These are phyloP conservation scores for Tetragonia tetragonoides DNA, from an alignment of 148 eudicot genomes.

Conservation along the genomic window DNA sequence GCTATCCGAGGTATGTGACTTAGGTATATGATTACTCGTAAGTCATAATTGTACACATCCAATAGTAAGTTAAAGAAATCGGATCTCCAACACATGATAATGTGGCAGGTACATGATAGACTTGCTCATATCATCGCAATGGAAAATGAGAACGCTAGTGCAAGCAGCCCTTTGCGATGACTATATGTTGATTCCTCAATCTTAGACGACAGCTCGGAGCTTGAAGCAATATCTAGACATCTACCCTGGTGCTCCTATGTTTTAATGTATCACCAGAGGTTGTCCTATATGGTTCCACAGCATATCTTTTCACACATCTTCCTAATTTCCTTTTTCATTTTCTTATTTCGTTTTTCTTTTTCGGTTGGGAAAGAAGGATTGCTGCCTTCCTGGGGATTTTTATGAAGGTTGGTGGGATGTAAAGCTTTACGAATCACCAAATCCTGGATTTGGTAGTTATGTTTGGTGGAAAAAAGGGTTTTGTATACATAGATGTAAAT, in stretches of 20 bases:
- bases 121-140: conserved; percentile 59
- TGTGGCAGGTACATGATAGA: conserved; percentile 61
- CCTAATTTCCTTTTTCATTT: no score
- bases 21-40: background rate
- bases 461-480: no score
- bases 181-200: background rate
- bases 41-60: background rate
- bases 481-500: background rate
- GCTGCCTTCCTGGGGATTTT: no score
- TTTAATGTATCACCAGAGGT: background rate
- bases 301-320: no score
- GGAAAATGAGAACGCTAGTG: conserved; percentile 66
- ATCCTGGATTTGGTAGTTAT: no score
- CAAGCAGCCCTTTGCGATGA: conserved; percentile 20
- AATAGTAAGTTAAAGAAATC: background rate
- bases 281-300: no score
- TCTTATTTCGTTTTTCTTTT: background rate
- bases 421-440: background rate
- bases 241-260: background rate
- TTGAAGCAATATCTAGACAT: background rate
- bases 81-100: background rate
- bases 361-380: background rate
- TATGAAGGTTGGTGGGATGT: conserved; percentile 3
- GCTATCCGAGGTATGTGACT: conserved; percentile 53
- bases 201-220: background rate